A percentile compares a stretch with the other conserved stretches of the same genome.
phyloP scores from a whole-genome alignment of 129 eudicot genomes.

The Saussurea involucrata region DNA sequence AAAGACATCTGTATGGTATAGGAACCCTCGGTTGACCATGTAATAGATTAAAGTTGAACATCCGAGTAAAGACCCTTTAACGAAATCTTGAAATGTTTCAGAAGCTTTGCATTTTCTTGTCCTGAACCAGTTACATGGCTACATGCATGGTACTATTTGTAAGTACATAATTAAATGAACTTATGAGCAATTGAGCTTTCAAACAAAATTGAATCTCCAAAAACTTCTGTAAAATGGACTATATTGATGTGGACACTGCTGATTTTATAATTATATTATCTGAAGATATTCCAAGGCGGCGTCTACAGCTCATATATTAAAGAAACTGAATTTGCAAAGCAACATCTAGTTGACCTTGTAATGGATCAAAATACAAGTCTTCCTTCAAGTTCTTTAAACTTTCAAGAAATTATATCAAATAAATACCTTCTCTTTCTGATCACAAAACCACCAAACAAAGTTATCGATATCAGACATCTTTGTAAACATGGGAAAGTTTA shows the following conservation, averaged over 20 bases:
- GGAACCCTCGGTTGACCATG: neutral
- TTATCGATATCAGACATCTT: slow-evolving; percentile 11
- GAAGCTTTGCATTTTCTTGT: neutral
- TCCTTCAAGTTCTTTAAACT: neutral
- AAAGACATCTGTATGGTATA: neutral
- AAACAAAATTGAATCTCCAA: neutral
- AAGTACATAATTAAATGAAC: slow-evolving; percentile 9
- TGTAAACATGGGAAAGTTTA: slow-evolving; percentile 11
- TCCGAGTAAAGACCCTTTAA: neutral
- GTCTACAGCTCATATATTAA: slow-evolving; percentile 24
- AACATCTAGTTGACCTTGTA: slow-evolving; percentile 9
- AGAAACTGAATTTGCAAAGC: slow-evolving; percentile 13
- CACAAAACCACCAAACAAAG: neutral
- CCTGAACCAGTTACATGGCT: neutral
- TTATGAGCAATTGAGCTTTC: slow-evolving; percentile 25
- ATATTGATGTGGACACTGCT: slow-evolving; percentile 18
- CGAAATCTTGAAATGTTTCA: neutral
- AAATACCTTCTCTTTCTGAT: slow-evolving; percentile 8
- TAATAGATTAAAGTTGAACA: neutral
- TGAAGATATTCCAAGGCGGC: slow-evolving; percentile 18
- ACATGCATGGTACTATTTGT: neutral
- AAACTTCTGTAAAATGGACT: neutral
- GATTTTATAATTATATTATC: neutral
- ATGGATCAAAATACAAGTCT: slow-evolving; percentile 6
- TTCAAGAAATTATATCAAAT: slow-evolving; percentile 12